Evolutionary conservation across 306 rosid genomes (phyloP).

Genomic region (Alnus rubra): DNA sequence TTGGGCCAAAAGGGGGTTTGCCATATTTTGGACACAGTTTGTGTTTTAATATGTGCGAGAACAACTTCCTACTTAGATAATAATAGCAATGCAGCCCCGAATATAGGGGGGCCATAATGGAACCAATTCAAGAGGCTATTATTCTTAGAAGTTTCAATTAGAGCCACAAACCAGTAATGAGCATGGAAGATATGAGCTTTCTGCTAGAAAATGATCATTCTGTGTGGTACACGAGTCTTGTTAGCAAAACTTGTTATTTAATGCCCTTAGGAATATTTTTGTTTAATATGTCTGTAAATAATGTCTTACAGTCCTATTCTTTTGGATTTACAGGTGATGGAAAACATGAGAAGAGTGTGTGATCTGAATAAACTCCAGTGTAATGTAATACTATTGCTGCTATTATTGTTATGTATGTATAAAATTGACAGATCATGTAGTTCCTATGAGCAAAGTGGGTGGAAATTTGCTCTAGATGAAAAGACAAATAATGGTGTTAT

Average conservation of each 20-base stretch:
- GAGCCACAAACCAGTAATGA: neutral
- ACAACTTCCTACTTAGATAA: neutral
- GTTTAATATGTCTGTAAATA: neutral
- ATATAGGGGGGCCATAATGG: neutral
- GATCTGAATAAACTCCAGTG: conserved; percentile 71
- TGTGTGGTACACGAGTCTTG: neutral
- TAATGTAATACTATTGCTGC: conserved; percentile 48
- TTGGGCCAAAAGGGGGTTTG: no score
- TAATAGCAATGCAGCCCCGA: neutral
- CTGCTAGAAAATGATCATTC: neutral
- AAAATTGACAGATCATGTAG: neutral
- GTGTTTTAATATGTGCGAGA: neutral
- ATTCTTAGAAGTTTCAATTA: neutral
- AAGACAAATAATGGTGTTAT: neutral
- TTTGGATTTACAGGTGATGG: conserved; percentile 67
- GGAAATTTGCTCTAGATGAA: neutral
- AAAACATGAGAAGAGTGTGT: conserved; percentile 72
- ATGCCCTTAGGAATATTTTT: neutral
- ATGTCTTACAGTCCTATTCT: conserved; percentile 22
- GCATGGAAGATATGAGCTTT: neutral
- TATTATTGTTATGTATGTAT: neutral
- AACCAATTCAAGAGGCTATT: neutral
- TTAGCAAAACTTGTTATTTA: conserved; percentile 5
- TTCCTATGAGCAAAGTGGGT: neutral
- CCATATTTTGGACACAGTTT: no score